Conservation (phyloP, 2,329 filamentous ascomycete genomes). For the Helotiales sp. region DNA sequence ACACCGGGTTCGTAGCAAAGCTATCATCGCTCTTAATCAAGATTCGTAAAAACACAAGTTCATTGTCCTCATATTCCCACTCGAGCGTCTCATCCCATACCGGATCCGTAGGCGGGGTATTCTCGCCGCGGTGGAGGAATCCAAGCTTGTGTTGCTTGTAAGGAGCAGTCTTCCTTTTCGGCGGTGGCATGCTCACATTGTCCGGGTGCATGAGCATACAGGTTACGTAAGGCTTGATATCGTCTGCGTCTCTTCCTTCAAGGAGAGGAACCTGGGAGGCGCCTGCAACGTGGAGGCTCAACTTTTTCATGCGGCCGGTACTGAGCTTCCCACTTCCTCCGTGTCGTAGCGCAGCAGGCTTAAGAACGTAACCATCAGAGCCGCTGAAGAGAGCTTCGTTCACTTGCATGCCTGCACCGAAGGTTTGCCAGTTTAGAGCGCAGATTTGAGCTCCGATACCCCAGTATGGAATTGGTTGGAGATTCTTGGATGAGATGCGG, state of each 20-base stretch:
- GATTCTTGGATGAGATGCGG: constrained; percentile 68
- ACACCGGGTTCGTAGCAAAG: constrained; percentile 65
- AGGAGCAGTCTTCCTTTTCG: constrained; percentile 64
- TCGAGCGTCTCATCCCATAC: constrained; percentile 69
- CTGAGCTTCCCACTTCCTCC: constrained; percentile 58
- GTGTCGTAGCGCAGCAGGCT: constrained; percentile 62
- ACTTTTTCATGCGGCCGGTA: constrained; percentile 52
- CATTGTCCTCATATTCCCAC: constrained; percentile 72
- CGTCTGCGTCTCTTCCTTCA: constrained; percentile 53
- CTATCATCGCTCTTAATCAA: constrained; percentile 70
- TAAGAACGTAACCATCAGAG: constrained; percentile 68
- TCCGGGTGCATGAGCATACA: constrained; percentile 67
- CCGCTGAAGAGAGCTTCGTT: constrained; percentile 71
- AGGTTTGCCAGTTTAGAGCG: constrained; percentile 73
- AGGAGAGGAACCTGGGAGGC: constrained; percentile 65
- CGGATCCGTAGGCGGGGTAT: constrained; percentile 63
- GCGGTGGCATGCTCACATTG: constrained; percentile 51
- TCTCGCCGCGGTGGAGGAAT: constrained; percentile 63
- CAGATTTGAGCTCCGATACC: constrained; percentile 70
- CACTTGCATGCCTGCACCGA: constrained; percentile 67
- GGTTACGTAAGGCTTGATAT: constrained; percentile 67
- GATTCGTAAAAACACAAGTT: constrained; percentile 67
- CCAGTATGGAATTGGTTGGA: constrained; percentile 68
- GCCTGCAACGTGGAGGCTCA: constrained; percentile 64
- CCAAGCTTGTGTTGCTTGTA: constrained; percentile 66